Conservation (phyloP, 495 filamentous ascomycete genomes). For the Evansstolkia leycettana region DNA sequence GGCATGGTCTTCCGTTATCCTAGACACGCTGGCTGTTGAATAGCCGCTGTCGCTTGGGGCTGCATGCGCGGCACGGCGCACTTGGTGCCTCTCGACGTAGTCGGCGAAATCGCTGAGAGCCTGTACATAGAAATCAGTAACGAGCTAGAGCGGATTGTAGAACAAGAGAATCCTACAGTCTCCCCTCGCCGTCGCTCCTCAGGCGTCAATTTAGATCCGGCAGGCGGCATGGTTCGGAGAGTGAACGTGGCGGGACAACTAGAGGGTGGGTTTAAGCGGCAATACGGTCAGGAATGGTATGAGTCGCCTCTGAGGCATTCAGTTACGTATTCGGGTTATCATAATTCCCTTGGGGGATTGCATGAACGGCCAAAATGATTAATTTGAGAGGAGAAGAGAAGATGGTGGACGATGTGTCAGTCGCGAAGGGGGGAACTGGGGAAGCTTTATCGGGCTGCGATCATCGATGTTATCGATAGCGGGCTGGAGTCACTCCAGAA, state of each 20-base stretch:
- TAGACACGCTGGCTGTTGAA: conserved; percentile 25
- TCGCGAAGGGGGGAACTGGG: background rate
- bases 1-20: conserved; percentile 56
- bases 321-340: conserved; percentile 36
- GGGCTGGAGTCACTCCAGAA: background rate
- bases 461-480: conserved; percentile 1
- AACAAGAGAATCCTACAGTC: conserved; percentile 39
- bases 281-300: conserved; percentile 6
- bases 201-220: conserved; percentile 43
- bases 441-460: too few species aligned
- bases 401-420: background rate
- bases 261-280: background rate
- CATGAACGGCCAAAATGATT: background rate
- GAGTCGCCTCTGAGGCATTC: conserved; percentile 21
- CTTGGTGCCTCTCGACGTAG: conserved; percentile 91
- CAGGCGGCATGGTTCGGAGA: conserved; percentile 18
- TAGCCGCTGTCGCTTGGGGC: conserved; percentile 33
- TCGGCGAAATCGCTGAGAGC: conserved; percentile 95
- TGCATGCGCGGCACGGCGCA: conserved; percentile 39
- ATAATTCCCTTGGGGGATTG: conserved; percentile 18
- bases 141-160: too few species aligned
- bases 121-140: conserved; percentile 26
- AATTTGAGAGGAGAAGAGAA: background rate
- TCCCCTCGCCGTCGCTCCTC: conserved; percentile 81
- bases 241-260: background rate